Conservation (phyloP, 805 yeast species). For the Wickerhamomyces rabaulensis region DNA sequence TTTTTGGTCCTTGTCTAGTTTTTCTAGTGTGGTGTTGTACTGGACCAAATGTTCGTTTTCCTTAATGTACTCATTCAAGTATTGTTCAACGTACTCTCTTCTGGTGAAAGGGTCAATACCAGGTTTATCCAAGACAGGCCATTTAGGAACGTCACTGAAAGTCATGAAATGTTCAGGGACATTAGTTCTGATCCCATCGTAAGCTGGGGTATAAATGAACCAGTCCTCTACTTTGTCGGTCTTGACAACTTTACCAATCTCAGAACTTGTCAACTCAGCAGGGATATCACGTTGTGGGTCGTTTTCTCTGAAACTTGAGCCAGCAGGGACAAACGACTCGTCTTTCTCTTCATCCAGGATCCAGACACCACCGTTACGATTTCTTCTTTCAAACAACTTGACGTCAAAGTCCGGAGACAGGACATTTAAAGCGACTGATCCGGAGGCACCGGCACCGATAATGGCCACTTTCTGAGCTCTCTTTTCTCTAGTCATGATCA, state of each 20-base stretch:
- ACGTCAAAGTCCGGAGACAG: constrained; percentile 33
- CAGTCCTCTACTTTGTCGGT: background rate
- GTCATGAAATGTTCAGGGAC: constrained; percentile 39
- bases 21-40: constrained; percentile 31
- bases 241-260: constrained; percentile 2
- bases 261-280: background rate
- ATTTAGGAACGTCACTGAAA: constrained; percentile 29
- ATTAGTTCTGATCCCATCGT: constrained; percentile 7
- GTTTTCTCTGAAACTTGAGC: background rate
- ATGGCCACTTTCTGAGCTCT: constrained; percentile 28
- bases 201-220: constrained; percentile 7
- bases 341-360: constrained; percentile 20
- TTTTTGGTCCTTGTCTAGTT: constrained; percentile 20
- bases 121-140: background rate
- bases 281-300: constrained; percentile 2
- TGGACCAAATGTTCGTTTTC: background rate
- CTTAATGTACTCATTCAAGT: constrained; percentile 8
- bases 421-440: constrained; percentile 30
- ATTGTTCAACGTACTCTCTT: constrained; percentile 7
- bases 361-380: constrained; percentile 39
- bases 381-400: constrained; percentile 35
- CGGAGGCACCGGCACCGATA: constrained; percentile 46
- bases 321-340: constrained; percentile 2
- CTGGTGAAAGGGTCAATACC: constrained; percentile 13
- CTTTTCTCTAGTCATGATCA: background rate